Percentiles rank a stretch among this genome's conserved stretches.
These are phyloP conservation scores for Diutina siamensis DNA, from an alignment of 1,139 yeast genomes.

Conservation along the genomic window DNA sequence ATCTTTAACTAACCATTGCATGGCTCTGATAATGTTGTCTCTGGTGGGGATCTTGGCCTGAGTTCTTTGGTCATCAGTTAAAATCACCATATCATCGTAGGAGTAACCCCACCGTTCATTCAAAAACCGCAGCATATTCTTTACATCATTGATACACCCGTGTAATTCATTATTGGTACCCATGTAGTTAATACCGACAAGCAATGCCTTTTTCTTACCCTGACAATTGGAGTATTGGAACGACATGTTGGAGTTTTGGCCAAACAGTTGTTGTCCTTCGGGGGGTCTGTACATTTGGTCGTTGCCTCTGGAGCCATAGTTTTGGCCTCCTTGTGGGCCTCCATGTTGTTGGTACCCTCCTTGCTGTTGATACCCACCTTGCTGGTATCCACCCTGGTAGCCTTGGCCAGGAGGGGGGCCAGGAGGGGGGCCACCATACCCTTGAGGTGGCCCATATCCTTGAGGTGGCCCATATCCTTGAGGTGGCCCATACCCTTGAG, in stretches of 20 bases:
- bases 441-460: constrained; percentile 9
- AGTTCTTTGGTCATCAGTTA: constrained; percentile 66
- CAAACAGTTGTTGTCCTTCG: constrained; percentile 22
- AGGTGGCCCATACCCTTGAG: not conserved
- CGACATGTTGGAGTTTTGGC: constrained; percentile 20
- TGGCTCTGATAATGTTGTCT: constrained; percentile 71
- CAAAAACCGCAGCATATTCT: constrained; percentile 48
- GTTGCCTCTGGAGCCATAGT: constrained; percentile 8
- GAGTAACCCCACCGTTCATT: constrained; percentile 45
- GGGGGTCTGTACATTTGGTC: constrained; percentile 16
- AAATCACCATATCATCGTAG: constrained; percentile 70
- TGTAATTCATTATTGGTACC: constrained; percentile 60
- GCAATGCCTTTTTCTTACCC: constrained; percentile 69
- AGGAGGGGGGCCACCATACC: constrained; percentile 7
- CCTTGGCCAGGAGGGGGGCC: not conserved
- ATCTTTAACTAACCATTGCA: constrained; percentile 80
- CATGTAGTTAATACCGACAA: constrained; percentile 80
- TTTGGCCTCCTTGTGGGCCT: constrained; percentile 6
- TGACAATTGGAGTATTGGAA: constrained; percentile 68
- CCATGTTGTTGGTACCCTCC: constrained; percentile 9
- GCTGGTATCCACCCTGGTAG: not conserved
- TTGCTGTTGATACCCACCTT: constrained; percentile 9
- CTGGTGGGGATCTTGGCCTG: constrained; percentile 58
- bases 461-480: constrained; percentile 9
- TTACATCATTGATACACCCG: constrained; percentile 83